Evolutionary conservation across 1,139 yeast species (phyloP), one percentile per base, ranked within the genome.

Genomic region (Pichia sp.): DNA sequence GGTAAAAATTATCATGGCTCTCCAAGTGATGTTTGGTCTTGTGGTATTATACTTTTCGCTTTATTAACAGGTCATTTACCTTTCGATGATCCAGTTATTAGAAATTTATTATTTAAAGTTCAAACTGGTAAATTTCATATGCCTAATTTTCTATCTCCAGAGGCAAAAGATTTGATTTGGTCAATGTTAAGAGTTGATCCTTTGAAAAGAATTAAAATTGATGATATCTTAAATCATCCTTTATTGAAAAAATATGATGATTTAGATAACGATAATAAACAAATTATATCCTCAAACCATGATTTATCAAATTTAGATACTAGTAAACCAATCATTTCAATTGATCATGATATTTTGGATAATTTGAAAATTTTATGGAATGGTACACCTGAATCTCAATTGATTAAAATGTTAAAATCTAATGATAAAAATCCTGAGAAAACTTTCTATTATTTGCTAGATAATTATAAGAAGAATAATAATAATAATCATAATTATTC

Each of bases 11-110:
- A 83, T 57, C 86, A 82, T 59, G 94, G 94, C 25, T 80, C 84
- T 34, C 88, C 88, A 38, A 78, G 86, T 45, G 94, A 83, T 61
- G 80, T 83, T 35, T 83, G 94, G 94, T 81, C 89, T 14, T 82
- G 91, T 62, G 94, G 93, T 56, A 84, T 83, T 32, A 82, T 83
- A 34, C 65, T 83, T 40, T 83, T 81, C 64, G 93, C 94, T 5
- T 63, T 83, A 36, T 63, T 83, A 38, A 80, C 89, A 1, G 94
- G 93, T 10, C 79, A 84, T 61, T 66, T 83, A 47, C 93, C 94
- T 12, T 83, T 83, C 56, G 91, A 83, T 58, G 93, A 83, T 59
- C 85, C 82, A 52, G 81, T 79, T 54, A 82, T 83, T 50, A 72
- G 88, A 58, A 77, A 75, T 52, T 62, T 83, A 43, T 62, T 83